A percentile compares a stretch with the other conserved stretches of the same genome.
Conservation (phyloP, 1,284 basidiomycete species). For the Ganoderma lingzhi region DNA sequence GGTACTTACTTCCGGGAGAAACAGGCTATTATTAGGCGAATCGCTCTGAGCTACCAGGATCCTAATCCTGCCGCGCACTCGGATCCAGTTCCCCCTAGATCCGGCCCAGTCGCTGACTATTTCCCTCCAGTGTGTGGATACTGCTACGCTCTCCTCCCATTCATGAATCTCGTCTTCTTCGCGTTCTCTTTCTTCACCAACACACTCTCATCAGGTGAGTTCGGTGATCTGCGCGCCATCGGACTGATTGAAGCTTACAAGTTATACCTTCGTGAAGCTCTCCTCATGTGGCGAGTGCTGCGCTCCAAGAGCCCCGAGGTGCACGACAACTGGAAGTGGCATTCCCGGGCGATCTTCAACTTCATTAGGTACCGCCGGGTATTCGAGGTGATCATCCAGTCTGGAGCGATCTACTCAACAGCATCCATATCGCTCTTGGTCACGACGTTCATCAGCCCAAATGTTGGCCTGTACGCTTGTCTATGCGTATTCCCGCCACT, state of each 20-base stretch:
- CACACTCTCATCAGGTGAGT: slow-evolving; percentile 1
- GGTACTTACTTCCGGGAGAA: too few relatives aligned
- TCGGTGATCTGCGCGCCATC: neutral
- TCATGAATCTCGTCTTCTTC: neutral
- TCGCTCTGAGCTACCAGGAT: neutral
- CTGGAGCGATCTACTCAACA: slow-evolving; percentile 2
- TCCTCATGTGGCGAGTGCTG: slow-evolving; percentile 8
- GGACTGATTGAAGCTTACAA: neutral
- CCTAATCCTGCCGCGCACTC: neutral
- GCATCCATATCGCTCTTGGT: slow-evolving; percentile 9
- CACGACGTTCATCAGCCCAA: slow-evolving; percentile 3
- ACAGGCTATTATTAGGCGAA: neutral
- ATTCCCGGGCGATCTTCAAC: slow-evolving; percentile 4
- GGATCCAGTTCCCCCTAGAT: too few relatives aligned
- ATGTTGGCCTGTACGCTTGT: neutral
- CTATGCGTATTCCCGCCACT: slow-evolving; percentile 4
- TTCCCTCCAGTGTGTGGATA: neutral
- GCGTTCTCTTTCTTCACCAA: slow-evolving; percentile 11
- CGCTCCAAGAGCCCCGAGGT: neutral
- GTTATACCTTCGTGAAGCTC: neutral
- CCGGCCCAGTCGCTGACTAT: neutral
- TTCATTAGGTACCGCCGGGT: slow-evolving; percentile 9
- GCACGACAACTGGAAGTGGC: slow-evolving; percentile 5
- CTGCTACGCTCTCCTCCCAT: neutral
- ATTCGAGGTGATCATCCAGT: slow-evolving; percentile 18